Evolutionary conservation across 2,329 filamentous ascomycete species (phyloP), one percentile per base, ranked within the genome.

Genomic region (Clathrospora elynae): DNA sequence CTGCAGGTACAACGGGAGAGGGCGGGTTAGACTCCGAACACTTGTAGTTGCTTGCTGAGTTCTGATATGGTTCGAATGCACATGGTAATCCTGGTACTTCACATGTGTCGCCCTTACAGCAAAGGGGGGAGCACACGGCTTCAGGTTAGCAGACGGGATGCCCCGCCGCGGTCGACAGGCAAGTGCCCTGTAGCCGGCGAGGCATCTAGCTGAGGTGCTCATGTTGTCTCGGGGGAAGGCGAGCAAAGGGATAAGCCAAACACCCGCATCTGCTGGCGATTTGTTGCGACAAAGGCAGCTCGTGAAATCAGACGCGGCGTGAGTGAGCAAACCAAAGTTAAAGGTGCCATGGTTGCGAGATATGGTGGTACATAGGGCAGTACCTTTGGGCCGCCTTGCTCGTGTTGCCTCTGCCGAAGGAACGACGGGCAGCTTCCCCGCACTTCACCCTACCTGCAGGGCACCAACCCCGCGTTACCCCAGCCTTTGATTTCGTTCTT

Each of bases 251-350:
- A 47, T 45, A 47, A 43, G 41, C 45, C 43, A 42, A 40, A 35
- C 46, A 59, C 62, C 64, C 62, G 62, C 66, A 68, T 68, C 66
- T 67, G 62, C 52, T 62, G 55, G 42, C 45, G 46, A 35, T 12
- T 34, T 32, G 34, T 36, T 40, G 10, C 26, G 13, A 36, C 19
- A 31, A 33, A 39, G 35, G 49, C 38, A 42, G 43, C 35, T 42
- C 18, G 32, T 13, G 35, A 25, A 39, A 35, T 26, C 35, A 43
- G 41, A 46, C 28, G 47, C 42, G 25, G 46, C 40, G 50, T 42
- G 43, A 44, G 43, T 40, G 41, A 49, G 36, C 48, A 41, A n/a
- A n/a, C n/a, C n/a, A n/a, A n/a, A n/a, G n/a, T 41, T 36, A 25
- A 38, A 45, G 30, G 31, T 47, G 48, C 42, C 50, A 55, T 53